phyloP scores from a whole-genome alignment of 2,329 filamentous ascomycete species.

The Aureobasidium vineae region DNA sequence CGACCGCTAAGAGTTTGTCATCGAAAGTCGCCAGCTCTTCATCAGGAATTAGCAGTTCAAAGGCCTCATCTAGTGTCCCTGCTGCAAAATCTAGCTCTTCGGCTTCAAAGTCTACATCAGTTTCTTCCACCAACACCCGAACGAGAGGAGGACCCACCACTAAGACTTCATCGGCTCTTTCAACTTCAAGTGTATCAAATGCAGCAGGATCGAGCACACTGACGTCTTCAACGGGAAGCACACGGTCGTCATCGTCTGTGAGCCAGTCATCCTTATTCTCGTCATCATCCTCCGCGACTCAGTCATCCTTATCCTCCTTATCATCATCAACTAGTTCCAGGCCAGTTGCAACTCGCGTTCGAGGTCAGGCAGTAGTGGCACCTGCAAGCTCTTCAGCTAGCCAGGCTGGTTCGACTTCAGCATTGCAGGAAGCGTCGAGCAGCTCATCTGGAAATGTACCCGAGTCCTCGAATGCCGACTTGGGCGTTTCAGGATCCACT shows the following conservation, averaged over 20 bases:
- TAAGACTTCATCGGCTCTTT: not conserved
- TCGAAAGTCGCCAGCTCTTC: conserved; percentile 1
- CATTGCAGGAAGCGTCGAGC: not conserved
- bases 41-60: not conserved
- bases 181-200: not conserved
- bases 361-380: conserved; percentile 2
- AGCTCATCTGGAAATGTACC: not conserved
- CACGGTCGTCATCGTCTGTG: not conserved
- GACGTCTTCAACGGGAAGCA: not conserved
- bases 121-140: not conserved
- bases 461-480: not conserved
- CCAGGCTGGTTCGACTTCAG: not conserved
- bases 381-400: not conserved
- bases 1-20: not conserved
- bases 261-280: not conserved
- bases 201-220: not conserved
- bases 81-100: not conserved
- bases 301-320: not conserved
- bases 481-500: not conserved
- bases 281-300: no score
- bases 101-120: not conserved
- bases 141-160: not conserved
- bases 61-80: not conserved
- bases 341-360: not conserved
- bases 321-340: not conserved